Evolutionary conservation across 441 rosid species (phyloP).

Genomic region (Croton laevigatus): DNA sequence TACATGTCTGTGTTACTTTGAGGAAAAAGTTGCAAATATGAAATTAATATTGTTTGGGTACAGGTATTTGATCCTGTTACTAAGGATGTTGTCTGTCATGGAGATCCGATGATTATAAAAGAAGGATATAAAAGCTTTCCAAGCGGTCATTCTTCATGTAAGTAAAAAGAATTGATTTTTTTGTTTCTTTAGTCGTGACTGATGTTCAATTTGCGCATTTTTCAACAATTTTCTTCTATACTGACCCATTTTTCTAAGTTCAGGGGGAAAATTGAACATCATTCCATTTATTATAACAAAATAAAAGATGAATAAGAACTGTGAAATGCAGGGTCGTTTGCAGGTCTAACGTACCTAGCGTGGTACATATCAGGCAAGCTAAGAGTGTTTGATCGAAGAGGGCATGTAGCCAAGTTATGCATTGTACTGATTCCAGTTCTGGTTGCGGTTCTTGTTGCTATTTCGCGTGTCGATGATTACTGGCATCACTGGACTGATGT

Average conservation of each 20-base stretch:
- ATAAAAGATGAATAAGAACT: too few relatives aligned
- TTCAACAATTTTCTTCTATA: too few relatives aligned
- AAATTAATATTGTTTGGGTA: not conserved
- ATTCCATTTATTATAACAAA: too few relatives aligned
- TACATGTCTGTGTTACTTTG: constrained; percentile 1
- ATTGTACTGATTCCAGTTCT: constrained; percentile 50
- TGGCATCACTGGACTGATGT: constrained; percentile 93
- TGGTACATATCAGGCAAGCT: constrained; percentile 66
- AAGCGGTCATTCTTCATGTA: constrained; percentile 76
- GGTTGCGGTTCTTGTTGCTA: constrained; percentile 55
- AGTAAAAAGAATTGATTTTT: constrained; percentile 27
- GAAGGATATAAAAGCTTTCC: constrained; percentile 83
- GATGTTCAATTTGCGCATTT: too few relatives aligned
- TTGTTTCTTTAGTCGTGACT: too few relatives aligned
- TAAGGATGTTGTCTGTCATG: constrained; percentile 53
- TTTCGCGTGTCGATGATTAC: constrained; percentile 80
- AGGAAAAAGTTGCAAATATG: not conserved
- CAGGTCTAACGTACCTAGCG: constrained; percentile 64
- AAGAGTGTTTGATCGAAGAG: constrained; percentile 56
- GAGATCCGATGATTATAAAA: constrained; percentile 45
- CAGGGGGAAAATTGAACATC: too few relatives aligned
- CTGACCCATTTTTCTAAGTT: too few relatives aligned
- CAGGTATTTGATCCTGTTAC: constrained; percentile 51
- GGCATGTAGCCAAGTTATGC: constrained; percentile 76
- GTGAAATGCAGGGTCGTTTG: constrained; percentile 66